phyloP scores from a whole-genome alignment of 345 rosid species.

The Erucastrum elatum region DNA sequence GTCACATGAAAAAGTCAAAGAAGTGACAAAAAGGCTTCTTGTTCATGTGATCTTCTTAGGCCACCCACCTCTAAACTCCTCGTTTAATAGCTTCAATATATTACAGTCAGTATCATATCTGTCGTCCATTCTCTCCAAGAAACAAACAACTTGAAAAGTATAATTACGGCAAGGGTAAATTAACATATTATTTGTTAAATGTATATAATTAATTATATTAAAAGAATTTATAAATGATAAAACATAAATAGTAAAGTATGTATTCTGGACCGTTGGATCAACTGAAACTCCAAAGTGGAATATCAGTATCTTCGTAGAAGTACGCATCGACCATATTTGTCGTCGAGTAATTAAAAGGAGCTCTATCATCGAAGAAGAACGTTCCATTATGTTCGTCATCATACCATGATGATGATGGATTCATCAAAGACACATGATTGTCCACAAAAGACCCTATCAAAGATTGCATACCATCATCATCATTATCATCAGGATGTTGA shows the following conservation, averaged over 20 bases:
- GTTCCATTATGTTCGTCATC: conserved; percentile 45
- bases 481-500: conserved; percentile 33
- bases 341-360: conserved; percentile 41
- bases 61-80: neutral
- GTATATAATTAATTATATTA: conserved; percentile 5
- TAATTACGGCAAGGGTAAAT: conserved; percentile 17
- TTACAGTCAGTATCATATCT: neutral
- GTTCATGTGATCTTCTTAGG: conserved; percentile 15
- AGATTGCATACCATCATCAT: conserved; percentile 46
- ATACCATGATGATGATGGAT: conserved; percentile 37
- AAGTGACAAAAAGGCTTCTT: conserved; percentile 16
- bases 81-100: neutral
- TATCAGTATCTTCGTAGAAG: conserved; percentile 60
- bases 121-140: conserved; percentile 29
- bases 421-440: conserved; percentile 40
- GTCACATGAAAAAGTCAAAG: conserved; percentile 29
- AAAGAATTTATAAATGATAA: conserved; percentile 20
- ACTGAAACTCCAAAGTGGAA: conserved; percentile 83
- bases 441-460: conserved; percentile 38
- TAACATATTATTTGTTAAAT: neutral
- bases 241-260: conserved; percentile 8
- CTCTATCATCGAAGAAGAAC: conserved; percentile 40
- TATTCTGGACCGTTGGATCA: conserved; percentile 37
- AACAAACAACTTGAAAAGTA: conserved; percentile 17
- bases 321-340: conserved; percentile 45